phyloP scores from a whole-genome alignment of 768 basidiomycete species.

The Russula brevipes region DNA sequence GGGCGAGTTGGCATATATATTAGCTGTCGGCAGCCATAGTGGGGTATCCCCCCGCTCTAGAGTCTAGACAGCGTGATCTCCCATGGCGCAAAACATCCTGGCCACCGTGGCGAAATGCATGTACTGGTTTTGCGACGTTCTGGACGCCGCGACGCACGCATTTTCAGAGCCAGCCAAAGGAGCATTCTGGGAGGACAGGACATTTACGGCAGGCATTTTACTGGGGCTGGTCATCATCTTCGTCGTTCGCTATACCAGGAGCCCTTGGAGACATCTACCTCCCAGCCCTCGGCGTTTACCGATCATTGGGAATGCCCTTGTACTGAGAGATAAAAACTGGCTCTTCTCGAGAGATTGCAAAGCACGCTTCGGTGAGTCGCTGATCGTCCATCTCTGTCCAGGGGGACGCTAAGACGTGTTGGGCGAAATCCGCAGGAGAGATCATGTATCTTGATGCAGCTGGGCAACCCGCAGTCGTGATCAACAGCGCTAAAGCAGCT shows the following conservation, averaged over 20 bases:
- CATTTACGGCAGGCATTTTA: background rate
- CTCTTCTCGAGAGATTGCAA: constrained; percentile 1
- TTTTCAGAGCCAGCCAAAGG: background rate
- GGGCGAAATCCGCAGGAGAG: constrained; percentile 4
- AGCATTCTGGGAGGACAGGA: background rate
- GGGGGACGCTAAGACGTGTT: background rate
- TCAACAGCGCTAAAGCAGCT: constrained; percentile 1
- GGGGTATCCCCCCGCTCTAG: background rate
- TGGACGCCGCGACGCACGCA: background rate
- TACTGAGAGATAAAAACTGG: background rate
- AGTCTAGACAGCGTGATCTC: too few relatives aligned
- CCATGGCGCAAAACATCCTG: background rate
- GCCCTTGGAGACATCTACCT: constrained; percentile 10
- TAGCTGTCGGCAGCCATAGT: too few relatives aligned
- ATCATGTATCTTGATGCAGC: constrained; percentile 26
- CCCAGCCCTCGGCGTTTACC: constrained; percentile 2
- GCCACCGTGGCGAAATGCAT: background rate
- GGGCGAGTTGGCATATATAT: background rate
- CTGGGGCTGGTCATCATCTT: background rate
- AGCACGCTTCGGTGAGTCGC: background rate
- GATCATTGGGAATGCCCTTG: background rate
- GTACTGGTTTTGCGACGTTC: background rate
- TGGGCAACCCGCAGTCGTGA: constrained; percentile 21
- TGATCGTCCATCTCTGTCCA: too few relatives aligned
- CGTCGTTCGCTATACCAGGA: background rate